Evolutionary conservation across 768 basidiomycete genomes (phyloP), one percentile per base, ranked within the genome.

Genomic region (Cubamyces lactineus): DNA sequence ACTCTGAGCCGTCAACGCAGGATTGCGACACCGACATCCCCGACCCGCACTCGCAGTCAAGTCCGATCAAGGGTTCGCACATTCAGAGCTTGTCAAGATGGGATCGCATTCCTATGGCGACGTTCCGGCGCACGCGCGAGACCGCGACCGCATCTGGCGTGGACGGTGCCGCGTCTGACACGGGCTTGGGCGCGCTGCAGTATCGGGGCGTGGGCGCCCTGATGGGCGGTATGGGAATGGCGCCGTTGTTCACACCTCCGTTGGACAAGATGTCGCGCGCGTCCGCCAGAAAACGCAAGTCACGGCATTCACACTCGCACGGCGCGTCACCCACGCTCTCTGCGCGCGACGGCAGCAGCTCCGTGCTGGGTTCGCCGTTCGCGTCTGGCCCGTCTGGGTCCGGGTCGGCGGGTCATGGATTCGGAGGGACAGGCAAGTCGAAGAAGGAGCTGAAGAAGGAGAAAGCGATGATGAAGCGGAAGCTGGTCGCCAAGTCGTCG

Each of bases 31-130:
- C 56, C 43, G 64, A 67, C 53, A 47, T 65, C 19, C 55, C 62
- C n/a, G 66, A 65, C 49, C 49, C 26, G 41, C 52, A 55, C 45
- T 51, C 52, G 52, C 60, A 24, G 66, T 62, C 52, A 15, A 64
- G 65, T 34, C 57, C 67, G 1, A 43, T 54, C 24, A 79, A 81
- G 52, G 64, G 73, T 53, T 75, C 75, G 53, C 80, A 82, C 51
- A 69, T 78, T 16, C 79, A 80, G 68, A 84, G 75, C 57, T 77
- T 90, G 24, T 83, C 75, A 53, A 80, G 90, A 8, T 92, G 91
- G 91, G 90, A 91, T 63, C 78, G 82, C 42, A 84, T 92, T 51
- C 86, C 89, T 7, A 84, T 91, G 60, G 82, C 82, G 55, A 86
- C 89, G 13, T 91, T 91, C 79, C 83, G 88, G 30, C 83, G 87